Percentiles rank a stretch among this genome's conserved stretches.
Evolutionary conservation across 1,284 basidiomycete species (phyloP).

Genomic region (Porogramme epimiltina): DNA sequence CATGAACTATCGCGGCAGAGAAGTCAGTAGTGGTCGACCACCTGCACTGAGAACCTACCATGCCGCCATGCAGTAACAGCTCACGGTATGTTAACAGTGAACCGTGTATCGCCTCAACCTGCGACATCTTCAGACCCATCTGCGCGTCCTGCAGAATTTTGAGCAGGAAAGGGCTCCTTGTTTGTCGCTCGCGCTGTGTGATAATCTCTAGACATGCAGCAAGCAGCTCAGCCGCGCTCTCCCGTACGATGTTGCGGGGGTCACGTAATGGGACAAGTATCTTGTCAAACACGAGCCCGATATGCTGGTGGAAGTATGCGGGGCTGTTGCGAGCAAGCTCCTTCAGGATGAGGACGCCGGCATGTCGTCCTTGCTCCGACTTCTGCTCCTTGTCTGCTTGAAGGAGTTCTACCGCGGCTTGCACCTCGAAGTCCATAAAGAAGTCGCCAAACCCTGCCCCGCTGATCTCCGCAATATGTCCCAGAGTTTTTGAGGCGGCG

Average conservation of each 20-base stretch:
- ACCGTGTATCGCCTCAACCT: constrained; percentile 90
- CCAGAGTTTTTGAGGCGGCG: constrained; percentile 83
- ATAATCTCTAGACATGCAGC: constrained; percentile 90
- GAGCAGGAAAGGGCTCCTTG: constrained; percentile 66
- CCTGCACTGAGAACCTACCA: constrained; percentile 55
- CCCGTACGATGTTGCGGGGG: constrained; percentile 81
- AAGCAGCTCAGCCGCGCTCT: constrained; percentile 89
- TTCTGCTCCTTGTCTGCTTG: constrained; percentile 76
- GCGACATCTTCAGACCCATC: constrained; percentile 78
- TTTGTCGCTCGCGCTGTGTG: constrained; percentile 68
- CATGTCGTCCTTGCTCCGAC: constrained; percentile 77
- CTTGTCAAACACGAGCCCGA: constrained; percentile 86
- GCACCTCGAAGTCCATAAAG: constrained; percentile 87
- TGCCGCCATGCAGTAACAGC: constrained; percentile 89
- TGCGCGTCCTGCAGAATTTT: constrained; percentile 91
- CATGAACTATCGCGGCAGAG: constrained; percentile 72
- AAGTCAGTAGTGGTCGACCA: not conserved
- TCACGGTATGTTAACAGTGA: constrained; percentile 92
- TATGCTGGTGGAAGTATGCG: constrained; percentile 84
- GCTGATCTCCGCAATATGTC: constrained; percentile 80
- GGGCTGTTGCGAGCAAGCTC: constrained; percentile 89
- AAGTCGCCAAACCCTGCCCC: constrained; percentile 76
- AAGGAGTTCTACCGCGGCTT: constrained; percentile 78
- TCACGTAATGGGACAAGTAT: constrained; percentile 89
- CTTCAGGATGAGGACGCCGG: constrained; percentile 87